A percentile compares a stretch with the other conserved stretches of the same genome.
These are phyloP conservation scores for Leptodontidium sp. DNA, from an alignment of 2,329 filamentous ascomycete genomes.

Conservation along the genomic window DNA sequence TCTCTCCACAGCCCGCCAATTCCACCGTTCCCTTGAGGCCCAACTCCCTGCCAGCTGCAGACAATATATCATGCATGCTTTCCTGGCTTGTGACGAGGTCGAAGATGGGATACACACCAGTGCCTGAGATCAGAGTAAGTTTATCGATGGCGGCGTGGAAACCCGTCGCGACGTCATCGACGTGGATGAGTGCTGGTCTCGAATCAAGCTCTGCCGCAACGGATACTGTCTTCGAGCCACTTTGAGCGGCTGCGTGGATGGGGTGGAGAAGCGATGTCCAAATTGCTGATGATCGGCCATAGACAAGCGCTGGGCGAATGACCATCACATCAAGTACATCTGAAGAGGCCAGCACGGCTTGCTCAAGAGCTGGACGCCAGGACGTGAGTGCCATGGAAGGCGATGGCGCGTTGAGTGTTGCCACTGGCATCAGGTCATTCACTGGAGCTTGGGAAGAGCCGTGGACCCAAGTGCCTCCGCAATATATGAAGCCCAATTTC, in stretches of 20 bases:
- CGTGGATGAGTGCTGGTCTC: slow-evolving; percentile 47
- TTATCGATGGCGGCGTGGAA: slow-evolving; percentile 48
- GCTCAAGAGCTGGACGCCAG: slow-evolving; percentile 47
- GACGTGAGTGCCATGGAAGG: slow-evolving; percentile 41
- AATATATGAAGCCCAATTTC: slow-evolving; percentile 51
- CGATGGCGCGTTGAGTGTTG: slow-evolving; percentile 29
- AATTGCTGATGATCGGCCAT: slow-evolving; percentile 48
- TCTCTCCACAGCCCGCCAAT: slow-evolving; percentile 39
- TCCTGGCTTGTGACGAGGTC: slow-evolving; percentile 48
- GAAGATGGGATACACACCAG: slow-evolving; percentile 49
- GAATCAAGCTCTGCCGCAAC: slow-evolving; percentile 40
- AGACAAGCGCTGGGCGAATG: slow-evolving; percentile 48
- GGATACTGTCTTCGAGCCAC: slow-evolving; percentile 29
- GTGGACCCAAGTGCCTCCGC: slow-evolving; percentile 50
- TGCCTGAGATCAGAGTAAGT: slow-evolving; percentile 41
- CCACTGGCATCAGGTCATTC: slow-evolving; percentile 46
- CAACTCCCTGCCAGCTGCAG: slow-evolving; percentile 39
- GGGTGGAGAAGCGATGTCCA: slow-evolving; percentile 43
- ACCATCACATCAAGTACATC: slow-evolving; percentile 48
- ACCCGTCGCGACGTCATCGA: slow-evolving; percentile 50
- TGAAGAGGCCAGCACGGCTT: slow-evolving; percentile 44
- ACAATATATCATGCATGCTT: slow-evolving; percentile 45
- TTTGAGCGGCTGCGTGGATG: slow-evolving; percentile 41
- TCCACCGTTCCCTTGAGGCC: slow-evolving; percentile 44
- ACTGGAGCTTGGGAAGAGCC: slow-evolving; percentile 43